Percentiles rank a stretch among this genome's conserved stretches.
These are phyloP conservation scores for Saccharomycopsis olivae DNA, from an alignment of 805 yeast genomes.

Conservation along the genomic window DNA sequence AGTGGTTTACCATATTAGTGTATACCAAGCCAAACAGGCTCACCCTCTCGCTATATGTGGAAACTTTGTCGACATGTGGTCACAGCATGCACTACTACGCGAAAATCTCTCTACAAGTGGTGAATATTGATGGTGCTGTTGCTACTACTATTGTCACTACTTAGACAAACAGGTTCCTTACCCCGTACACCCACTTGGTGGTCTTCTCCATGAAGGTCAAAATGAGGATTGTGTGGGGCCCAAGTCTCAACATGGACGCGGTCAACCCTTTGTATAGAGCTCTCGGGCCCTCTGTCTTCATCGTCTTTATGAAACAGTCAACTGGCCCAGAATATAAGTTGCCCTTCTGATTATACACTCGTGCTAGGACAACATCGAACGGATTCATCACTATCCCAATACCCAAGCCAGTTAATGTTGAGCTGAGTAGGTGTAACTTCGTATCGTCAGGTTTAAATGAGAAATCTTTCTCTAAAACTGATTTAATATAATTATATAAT, in stretches of 20 bases:
- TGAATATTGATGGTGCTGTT: no score
- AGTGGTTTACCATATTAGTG: no score
- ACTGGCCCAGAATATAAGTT: conserved; percentile 75
- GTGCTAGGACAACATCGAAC: conserved; percentile 89
- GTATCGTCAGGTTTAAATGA: conserved; percentile 40
- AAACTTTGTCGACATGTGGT: no score
- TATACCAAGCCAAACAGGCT: no score
- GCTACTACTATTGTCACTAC: no score
- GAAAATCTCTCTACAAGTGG: no score
- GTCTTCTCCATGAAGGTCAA: conserved; percentile 95
- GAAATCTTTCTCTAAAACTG: conserved; percentile 34
- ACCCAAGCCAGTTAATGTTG: conserved; percentile 78
- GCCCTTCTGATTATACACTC: conserved; percentile 86
- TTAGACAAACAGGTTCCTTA: no score
- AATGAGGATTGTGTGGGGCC: conserved; percentile 88
- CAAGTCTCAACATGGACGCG: conserved; percentile 86
- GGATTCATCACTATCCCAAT: conserved; percentile 96
- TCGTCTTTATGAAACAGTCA: conserved; percentile 82
- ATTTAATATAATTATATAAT: conserved; percentile 70
- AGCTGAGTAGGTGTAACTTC: conserved; percentile 58
- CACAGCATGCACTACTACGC: no score
- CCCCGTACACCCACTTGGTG: conserved; percentile 42
- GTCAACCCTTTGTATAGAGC: conserved; percentile 93
- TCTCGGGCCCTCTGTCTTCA: conserved; percentile 67
- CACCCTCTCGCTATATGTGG: no score